A percentile compares a stretch with the other conserved stretches of the same genome.
Evolutionary conservation across 192 early-diverging fungal genomes (phyloP).

Genomic region (Spizellomyces sp.): DNA sequence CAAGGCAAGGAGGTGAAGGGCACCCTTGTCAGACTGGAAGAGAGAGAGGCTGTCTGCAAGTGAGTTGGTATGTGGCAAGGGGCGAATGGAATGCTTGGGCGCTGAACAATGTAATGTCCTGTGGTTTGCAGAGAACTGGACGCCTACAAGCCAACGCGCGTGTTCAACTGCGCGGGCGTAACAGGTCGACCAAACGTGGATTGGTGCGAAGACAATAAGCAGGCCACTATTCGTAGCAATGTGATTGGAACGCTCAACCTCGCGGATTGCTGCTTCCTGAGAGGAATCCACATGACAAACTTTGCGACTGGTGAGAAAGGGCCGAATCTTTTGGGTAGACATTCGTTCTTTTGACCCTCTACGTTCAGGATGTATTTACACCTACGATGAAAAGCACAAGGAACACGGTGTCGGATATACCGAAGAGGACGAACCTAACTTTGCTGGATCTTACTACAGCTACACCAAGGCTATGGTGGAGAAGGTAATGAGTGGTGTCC

Average conservation of each 20-base stretch:
- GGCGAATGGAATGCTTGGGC: background rate
- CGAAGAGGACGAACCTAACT: conserved; percentile 33
- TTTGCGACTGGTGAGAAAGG: conserved; percentile 19
- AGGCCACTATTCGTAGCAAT: conserved; percentile 37
- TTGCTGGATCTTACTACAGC: conserved; percentile 31
- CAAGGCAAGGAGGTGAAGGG: conserved; percentile 25
- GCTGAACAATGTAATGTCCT: background rate
- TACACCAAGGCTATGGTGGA: conserved; percentile 34
- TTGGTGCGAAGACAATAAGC: conserved; percentile 40
- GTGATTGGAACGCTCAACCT: conserved; percentile 34
- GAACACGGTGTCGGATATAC: conserved; percentile 9
- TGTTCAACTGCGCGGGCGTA: conserved; percentile 36
- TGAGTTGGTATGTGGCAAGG: background rate
- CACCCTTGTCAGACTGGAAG: conserved; percentile 19
- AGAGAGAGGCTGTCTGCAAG: conserved; percentile 20
- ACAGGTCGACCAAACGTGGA: conserved; percentile 39
- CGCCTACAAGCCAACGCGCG: conserved; percentile 31
- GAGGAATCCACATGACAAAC: conserved; percentile 37
- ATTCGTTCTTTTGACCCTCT: background rate
- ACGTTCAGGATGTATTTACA: conserved; percentile 28
- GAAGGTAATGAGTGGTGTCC: too few species aligned
- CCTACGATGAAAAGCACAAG: conserved; percentile 28
- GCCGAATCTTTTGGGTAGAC: background rate
- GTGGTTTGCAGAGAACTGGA: conserved; percentile 22
- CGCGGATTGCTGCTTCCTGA: conserved; percentile 30